Evolutionary conservation across 2,329 filamentous ascomycete species (phyloP), one percentile per base, ranked within the genome.

Genomic region (Orbilia javanica): DNA sequence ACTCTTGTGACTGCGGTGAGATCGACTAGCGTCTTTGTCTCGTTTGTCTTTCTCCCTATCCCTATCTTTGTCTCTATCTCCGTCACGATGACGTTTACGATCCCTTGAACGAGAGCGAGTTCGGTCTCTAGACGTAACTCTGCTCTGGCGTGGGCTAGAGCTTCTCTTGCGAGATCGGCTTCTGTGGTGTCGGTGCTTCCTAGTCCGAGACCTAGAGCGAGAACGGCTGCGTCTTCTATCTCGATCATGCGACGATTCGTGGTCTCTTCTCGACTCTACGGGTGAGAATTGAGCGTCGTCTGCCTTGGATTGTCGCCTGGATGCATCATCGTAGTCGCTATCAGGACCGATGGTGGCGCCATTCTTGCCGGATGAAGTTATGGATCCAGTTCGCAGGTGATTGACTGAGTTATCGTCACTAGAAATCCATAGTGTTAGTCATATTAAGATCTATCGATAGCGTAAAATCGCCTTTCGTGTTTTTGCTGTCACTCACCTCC

Each of bases 91-190:
- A 29, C 64, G 67, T 39, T 66, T 76, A 4, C 77, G 65, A 20
- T 75, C 77, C 27, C 36, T 79, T 18, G 76, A 79, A 36, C 68
- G 63, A 27, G 70, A 71, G 25, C 71, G 77, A 22, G 77, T 53
- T 64, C 77, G 73, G 22, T 79, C 70, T n/a, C 65, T 62, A 44
- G 70, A 78, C 27, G 50, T 52, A 39, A 13, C 74, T 36, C 62
- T 55, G 53, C 52, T 78, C 52, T 63, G 36, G 7, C 63, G 67
- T 34, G 74, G 74, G 36, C 74, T 78, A 25, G 74, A 78, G 44
- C 74, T 75, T 55, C 77, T 77, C 55, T 81, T 81, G 66, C 73
- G 80, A 42, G 80, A 80, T 52, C 80, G 79, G 48, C 80, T 80
- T 67, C 75, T 70, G 62, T 80, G 66, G 31, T 79, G 73, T 46